Percentiles rank a stretch among this genome's conserved stretches.
These are phyloP conservation scores for Geopyxis carbonaria DNA, from an alignment of 495 filamentous ascomycete species.

Conservation along the genomic window DNA sequence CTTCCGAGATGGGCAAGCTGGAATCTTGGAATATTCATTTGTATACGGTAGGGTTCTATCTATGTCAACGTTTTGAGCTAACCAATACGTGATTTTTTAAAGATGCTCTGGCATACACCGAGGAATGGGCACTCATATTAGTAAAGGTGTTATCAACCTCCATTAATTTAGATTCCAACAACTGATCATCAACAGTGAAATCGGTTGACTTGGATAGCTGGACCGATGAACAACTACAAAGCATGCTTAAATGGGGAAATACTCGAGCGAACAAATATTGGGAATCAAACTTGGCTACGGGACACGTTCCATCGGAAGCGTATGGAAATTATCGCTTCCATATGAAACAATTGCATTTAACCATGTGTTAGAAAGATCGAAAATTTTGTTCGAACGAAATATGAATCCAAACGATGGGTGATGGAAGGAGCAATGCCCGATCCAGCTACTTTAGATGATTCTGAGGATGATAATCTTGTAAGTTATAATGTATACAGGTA, in stretches of 20 bases:
- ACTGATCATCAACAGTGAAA: slow-evolving; percentile 42
- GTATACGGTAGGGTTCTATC: slow-evolving; percentile 65
- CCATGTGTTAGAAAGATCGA: slow-evolving; percentile 62
- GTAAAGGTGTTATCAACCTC: slow-evolving; percentile 31
- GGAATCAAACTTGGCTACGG: slow-evolving; percentile 83
- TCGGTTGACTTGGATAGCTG: slow-evolving; percentile 93
- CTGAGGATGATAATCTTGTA: slow-evolving; percentile 71
- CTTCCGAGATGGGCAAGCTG: slow-evolving; percentile 97
- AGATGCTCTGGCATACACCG: slow-evolving; percentile 92
- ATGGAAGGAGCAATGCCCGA: slow-evolving; percentile 94
- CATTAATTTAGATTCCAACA: slow-evolving; percentile 1
- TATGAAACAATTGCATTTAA: slow-evolving; percentile 10
- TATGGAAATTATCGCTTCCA: slow-evolving; percentile 26
- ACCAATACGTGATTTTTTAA: no score
- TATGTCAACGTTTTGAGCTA: no score
- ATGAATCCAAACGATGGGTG: slow-evolving; percentile 93
- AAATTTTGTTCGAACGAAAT: slow-evolving; percentile 98
- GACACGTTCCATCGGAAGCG: slow-evolving; percentile 91
- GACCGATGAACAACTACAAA: slow-evolving; percentile 94
- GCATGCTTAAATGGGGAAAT: slow-evolving; percentile 87
- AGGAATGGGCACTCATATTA: slow-evolving; percentile 97
- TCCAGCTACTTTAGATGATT: slow-evolving; percentile 65
- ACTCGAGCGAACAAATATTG: slow-evolving; percentile 89
- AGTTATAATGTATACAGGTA: no score
- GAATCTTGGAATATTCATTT: slow-evolving; percentile 91